Conservation (phyloP, 192 early-diverging fungal genomes). For the Hyaloraphidium curvatum region DNA sequence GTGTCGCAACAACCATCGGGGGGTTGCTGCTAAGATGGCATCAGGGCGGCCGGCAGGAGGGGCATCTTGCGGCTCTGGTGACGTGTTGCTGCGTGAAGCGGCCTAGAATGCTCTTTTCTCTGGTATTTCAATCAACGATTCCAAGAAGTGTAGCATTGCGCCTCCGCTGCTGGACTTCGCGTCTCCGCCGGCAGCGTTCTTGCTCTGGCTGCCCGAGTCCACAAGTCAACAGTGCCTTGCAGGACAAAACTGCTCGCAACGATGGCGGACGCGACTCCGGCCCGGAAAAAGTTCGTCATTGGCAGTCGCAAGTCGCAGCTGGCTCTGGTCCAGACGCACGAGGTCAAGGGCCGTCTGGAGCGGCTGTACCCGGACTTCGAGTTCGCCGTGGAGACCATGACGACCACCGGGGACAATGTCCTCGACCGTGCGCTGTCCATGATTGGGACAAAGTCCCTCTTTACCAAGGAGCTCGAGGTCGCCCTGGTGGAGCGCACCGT, state of each 20-base stretch:
- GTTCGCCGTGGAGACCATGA: conserved; percentile 37
- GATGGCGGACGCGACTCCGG: no score
- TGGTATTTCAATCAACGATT: no score
- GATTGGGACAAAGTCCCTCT: conserved; percentile 78
- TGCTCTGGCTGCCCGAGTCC: no score
- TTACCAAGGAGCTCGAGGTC: conserved; percentile 78
- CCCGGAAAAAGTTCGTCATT: conserved; percentile 18
- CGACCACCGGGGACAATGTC: conserved; percentile 61
- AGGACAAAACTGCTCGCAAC: no score
- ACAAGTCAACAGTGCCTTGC: no score
- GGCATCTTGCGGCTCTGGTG: no score
- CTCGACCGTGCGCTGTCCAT: conserved; percentile 65
- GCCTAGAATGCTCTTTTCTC: no score
- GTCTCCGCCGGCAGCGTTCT: no score
- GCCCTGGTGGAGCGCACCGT: conserved; percentile 43
- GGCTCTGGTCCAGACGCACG: conserved; percentile 57
- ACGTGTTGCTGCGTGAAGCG: no score
- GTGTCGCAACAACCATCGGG: neutral
- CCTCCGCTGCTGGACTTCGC: no score
- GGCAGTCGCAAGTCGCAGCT: conserved; percentile 77
- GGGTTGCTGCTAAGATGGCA: neutral
- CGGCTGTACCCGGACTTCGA: conserved; percentile 16
- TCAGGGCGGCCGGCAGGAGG: neutral
- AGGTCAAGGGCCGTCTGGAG: neutral
- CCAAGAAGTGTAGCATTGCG: no score